A percentile compares a stretch with the other conserved stretches of the same genome.
phyloP scores from a whole-genome alignment of 208 protist genomes.

The Crithidia bombi region DNA sequence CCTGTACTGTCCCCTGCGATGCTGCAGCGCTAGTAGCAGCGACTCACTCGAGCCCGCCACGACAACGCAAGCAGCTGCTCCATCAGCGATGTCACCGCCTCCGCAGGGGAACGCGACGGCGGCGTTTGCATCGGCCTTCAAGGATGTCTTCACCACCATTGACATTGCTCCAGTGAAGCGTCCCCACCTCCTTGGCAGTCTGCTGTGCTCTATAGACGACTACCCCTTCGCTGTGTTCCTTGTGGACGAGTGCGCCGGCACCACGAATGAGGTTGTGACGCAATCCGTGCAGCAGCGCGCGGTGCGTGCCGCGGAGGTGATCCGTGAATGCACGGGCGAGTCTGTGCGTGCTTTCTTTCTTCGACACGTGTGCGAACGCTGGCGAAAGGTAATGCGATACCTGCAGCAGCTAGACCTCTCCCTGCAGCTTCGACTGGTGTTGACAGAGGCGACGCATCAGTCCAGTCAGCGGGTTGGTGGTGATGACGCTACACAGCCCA shows the following conservation, averaged over 20 bases:
- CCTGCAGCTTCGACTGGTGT: constrained; percentile 19
- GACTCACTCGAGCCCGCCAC: too few species aligned
- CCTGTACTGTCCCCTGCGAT: neutral
- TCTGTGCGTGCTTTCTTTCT: constrained; percentile 16
- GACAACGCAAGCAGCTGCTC: neutral
- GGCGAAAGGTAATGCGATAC: constrained; percentile 1
- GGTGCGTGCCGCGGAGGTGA: neutral
- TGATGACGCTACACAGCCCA: neutral
- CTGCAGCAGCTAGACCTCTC: constrained; percentile 24
- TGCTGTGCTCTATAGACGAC: constrained; percentile 24
- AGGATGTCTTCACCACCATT: constrained; percentile 24
- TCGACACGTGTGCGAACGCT: constrained; percentile 15
- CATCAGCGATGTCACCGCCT: neutral
- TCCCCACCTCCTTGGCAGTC: constrained; percentile 26
- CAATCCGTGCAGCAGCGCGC: constrained; percentile 15
- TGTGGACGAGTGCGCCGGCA: constrained; percentile 27
- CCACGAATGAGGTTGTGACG: constrained; percentile 17
- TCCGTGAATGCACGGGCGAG: neutral
- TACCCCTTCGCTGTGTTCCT: constrained; percentile 20
- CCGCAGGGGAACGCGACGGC: too few species aligned
- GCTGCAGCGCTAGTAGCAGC: neutral
- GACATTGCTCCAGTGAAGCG: constrained; percentile 33
- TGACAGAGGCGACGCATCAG: neutral
- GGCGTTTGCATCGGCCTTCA: constrained; percentile 12
- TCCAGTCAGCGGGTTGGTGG: neutral